phyloP scores from a whole-genome alignment of 2,329 filamentous ascomycete species.

The Incumbomyces delicatus region DNA sequence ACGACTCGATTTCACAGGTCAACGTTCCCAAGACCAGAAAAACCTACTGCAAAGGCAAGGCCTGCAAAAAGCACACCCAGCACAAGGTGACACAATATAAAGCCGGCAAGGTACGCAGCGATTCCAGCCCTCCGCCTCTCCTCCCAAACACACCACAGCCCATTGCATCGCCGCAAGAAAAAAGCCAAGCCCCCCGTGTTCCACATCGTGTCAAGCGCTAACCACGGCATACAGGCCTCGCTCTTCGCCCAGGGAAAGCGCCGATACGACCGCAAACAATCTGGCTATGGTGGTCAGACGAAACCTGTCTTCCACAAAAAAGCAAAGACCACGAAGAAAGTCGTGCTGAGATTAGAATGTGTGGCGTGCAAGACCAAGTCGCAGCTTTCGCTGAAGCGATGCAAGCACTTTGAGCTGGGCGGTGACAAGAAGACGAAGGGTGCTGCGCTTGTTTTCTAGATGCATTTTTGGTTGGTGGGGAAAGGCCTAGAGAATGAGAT shows the following conservation, averaged over 20 bases:
- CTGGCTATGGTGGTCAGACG: slow-evolving; percentile 99
- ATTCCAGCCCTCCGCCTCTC: slow-evolving; percentile 7
- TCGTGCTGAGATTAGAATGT: slow-evolving; percentile 97
- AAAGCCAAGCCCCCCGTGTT: no score
- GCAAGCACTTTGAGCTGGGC: slow-evolving; percentile 99
- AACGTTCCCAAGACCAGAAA: slow-evolving; percentile 97
- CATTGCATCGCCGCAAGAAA: no score
- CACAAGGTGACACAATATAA: slow-evolving; percentile 97
- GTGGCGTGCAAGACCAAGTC: slow-evolving; percentile 85
- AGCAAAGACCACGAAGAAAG: slow-evolving; percentile 99
- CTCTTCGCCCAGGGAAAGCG: slow-evolving; percentile 98
- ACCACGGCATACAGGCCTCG: slow-evolving; percentile 53
- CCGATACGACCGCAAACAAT: slow-evolving; percentile 98
- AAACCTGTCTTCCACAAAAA: slow-evolving; percentile 99
- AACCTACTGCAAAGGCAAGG: slow-evolving; percentile 96
- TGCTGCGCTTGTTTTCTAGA: slow-evolving; percentile 98
- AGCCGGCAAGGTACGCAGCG: slow-evolving; percentile 67
- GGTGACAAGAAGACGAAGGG: slow-evolving; percentile 99
- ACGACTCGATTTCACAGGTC: slow-evolving; percentile 48
- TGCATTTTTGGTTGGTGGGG: no score
- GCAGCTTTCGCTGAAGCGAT: slow-evolving; percentile 96
- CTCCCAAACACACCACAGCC: background rate
- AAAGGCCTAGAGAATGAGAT: no score
- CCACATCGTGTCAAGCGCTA: background rate
- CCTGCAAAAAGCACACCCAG: slow-evolving; percentile 85